Evolutionary conservation across 2,329 filamentous ascomycete genomes (phyloP).

Genomic region (Microsporum ferrugineum): DNA sequence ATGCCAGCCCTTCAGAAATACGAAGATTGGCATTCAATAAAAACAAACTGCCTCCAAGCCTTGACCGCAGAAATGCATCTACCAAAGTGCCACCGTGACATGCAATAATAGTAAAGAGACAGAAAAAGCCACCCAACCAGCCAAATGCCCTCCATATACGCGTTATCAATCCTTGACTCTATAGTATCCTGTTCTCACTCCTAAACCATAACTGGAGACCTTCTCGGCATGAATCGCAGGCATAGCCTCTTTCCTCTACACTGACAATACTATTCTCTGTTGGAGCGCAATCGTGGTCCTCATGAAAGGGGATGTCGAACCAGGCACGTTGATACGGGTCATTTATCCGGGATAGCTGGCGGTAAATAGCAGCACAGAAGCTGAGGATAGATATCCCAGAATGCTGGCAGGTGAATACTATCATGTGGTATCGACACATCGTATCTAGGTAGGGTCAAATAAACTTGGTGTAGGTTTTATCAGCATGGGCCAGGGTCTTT

Average conservation of each 20-base stretch:
- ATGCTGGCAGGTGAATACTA: slow-evolving; percentile 21
- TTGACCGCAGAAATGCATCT: background rate
- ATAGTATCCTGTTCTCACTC: background rate
- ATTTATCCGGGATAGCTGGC: slow-evolving; percentile 24
- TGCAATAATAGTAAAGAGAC: background rate
- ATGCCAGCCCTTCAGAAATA: too few species aligned
- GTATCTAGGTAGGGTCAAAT: background rate
- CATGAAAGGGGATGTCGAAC: slow-evolving; percentile 12
- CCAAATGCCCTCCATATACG: too few species aligned
- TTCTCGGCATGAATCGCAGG: slow-evolving; percentile 7
- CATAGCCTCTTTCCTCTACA: background rate
- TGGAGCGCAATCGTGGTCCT: slow-evolving; percentile 10
- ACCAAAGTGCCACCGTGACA: background rate
- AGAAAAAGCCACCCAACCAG: background rate
- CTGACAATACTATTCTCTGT: slow-evolving; percentile 7
- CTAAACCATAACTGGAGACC: background rate
- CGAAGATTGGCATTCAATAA: too few species aligned
- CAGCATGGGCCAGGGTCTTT: background rate
- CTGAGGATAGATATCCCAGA: slow-evolving; percentile 15
- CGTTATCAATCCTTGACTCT: too few species aligned
- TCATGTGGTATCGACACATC: slow-evolving; percentile 23
- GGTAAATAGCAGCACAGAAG: slow-evolving; percentile 18
- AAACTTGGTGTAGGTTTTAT: background rate
- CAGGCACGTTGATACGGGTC: slow-evolving; percentile 16
- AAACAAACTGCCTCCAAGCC: background rate